Evolutionary conservation across 2,329 filamentous ascomycete species (phyloP).

Genomic region (Cladophialophora carrionii): DNA sequence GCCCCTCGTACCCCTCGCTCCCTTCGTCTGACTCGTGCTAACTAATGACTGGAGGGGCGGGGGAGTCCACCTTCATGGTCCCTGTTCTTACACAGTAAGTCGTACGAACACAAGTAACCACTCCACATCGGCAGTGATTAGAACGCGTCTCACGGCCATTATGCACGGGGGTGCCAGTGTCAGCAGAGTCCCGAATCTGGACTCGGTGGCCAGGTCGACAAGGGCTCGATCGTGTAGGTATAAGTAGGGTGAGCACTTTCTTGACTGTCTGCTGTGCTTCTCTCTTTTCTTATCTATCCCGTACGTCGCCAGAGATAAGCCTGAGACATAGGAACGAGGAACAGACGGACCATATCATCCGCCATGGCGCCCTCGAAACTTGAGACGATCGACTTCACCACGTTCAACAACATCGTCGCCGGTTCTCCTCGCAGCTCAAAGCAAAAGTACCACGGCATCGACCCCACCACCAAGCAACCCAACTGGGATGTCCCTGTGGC

Average conservation of each 20-base stretch:
- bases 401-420: conserved; percentile 55
- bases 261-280: not conserved
- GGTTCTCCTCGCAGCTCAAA: conserved; percentile 46
- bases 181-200: not conserved
- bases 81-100: not conserved
- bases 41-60: too few species aligned
- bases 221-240: not conserved
- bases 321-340: not conserved
- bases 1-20: not conserved
- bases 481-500: conserved; percentile 55
- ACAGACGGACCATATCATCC: not conserved
- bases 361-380: conserved; percentile 26
- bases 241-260: not conserved
- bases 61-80: not conserved
- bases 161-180: not conserved
- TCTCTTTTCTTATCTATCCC: not conserved
- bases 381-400: conserved; percentile 30
- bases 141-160: not conserved
- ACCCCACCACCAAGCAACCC: conserved; percentile 52
- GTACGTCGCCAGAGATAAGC: not conserved
- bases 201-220: not conserved
- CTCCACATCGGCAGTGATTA: not conserved
- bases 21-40: too few species aligned
- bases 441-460: conserved; percentile 46
- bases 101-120: not conserved